Conservation (phyloP, 2,329 filamentous ascomycete genomes). For the Aspergillus felis region DNA sequence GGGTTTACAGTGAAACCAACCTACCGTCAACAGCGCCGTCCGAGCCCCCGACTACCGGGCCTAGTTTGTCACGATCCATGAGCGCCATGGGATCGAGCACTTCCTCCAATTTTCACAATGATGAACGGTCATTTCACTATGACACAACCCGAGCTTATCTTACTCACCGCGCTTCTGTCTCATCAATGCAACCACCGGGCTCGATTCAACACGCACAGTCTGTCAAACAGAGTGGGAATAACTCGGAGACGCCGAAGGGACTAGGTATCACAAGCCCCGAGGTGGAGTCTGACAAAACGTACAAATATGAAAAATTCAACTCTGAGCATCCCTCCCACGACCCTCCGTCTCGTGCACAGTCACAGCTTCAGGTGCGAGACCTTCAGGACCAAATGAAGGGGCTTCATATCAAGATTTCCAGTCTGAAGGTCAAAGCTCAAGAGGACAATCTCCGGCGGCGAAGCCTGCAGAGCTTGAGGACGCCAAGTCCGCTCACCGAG, state of each 20-base stretch:
- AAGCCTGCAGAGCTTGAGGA: slow-evolving; percentile 71
- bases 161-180: slow-evolving; percentile 35
- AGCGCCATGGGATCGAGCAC: slow-evolving; percentile 51
- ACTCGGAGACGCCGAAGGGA: slow-evolving; percentile 20
- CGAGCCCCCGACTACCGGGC: slow-evolving; percentile 26
- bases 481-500: slow-evolving; percentile 74
- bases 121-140: slow-evolving; percentile 33
- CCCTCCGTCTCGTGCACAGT: slow-evolving; percentile 62
- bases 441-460: slow-evolving; percentile 74
- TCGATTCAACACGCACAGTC: slow-evolving; percentile 6
- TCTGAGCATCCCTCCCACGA: slow-evolving; percentile 36
- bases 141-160: slow-evolving; percentile 28
- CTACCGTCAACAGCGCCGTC: slow-evolving; percentile 42
- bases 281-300: slow-evolving; percentile 19
- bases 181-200: slow-evolving; percentile 31
- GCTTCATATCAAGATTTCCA: slow-evolving; percentile 79
- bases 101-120: slow-evolving; percentile 26
- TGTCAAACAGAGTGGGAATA: slow-evolving; percentile 10
- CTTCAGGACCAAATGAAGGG: slow-evolving; percentile 82
- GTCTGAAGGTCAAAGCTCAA: slow-evolving; percentile 70
- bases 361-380: slow-evolving; percentile 67
- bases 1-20: slow-evolving; percentile 60
- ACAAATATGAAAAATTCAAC: slow-evolving; percentile 31
- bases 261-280: slow-evolving; percentile 27
- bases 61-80: slow-evolving; percentile 54